Evolutionary conservation across 1,284 basidiomycete genomes (phyloP).

Genomic region (Neonothopanus nambi): DNA sequence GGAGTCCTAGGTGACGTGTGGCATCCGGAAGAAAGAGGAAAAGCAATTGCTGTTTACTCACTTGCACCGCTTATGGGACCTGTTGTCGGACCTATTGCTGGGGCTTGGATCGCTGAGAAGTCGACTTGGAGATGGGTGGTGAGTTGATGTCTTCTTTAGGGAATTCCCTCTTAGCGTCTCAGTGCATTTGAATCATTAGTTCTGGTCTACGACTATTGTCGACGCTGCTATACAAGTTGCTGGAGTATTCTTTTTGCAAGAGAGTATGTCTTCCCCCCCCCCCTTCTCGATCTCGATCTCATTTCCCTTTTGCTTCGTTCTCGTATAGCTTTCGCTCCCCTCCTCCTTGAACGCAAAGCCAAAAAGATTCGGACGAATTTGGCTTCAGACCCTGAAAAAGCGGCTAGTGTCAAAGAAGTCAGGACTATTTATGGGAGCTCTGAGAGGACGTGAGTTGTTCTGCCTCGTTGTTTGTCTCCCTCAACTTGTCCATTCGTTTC

Average conservation of each 20-base stretch:
- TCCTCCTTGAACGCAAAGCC: constrained; percentile 63
- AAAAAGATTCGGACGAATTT: constrained; percentile 47
- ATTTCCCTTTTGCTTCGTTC: neutral
- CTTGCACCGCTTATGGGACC: constrained; percentile 66
- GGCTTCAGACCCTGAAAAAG: constrained; percentile 44
- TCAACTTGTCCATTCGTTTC: neutral
- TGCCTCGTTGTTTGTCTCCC: neutral
- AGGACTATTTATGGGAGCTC: constrained; percentile 44
- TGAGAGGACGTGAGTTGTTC: constrained; percentile 39
- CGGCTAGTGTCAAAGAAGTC: constrained; percentile 29
- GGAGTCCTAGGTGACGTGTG: constrained; percentile 74
- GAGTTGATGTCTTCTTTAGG: constrained; percentile 39
- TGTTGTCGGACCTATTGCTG: constrained; percentile 62
- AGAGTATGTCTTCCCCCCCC: constrained; percentile 47
- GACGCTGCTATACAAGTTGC: constrained; percentile 50
- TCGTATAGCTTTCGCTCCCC: constrained; percentile 56
- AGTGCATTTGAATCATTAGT: neutral
- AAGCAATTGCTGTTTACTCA: constrained; percentile 69
- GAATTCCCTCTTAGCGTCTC: constrained; percentile 56
- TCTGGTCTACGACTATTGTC: constrained; percentile 25
- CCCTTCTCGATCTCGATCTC: neutral
- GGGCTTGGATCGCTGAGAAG: constrained; percentile 61
- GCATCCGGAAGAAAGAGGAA: constrained; percentile 64
- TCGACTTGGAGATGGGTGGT: constrained; percentile 67
- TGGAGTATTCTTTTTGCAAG: constrained; percentile 60